Base-by-base conservation (phyloP, 2,329 filamentous ascomycete genomes). In the Ophiostoma quercus region DNA sequence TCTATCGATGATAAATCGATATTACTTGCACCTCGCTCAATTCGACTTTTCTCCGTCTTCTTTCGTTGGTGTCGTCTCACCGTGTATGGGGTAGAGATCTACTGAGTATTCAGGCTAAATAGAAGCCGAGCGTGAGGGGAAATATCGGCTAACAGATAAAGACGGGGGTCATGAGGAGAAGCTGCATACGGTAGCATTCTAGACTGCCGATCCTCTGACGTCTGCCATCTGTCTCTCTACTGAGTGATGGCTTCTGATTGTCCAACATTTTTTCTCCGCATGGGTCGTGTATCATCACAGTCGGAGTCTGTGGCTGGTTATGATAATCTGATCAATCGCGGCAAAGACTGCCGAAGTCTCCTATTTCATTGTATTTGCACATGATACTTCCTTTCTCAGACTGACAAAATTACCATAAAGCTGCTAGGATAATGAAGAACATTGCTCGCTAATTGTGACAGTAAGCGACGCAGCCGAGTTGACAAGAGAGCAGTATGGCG, bases 51-150 rank as follows among this genome's bases (percentile, higher is more conserved):
- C 41, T 43, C 9, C 34, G 9, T 37, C 6, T 37, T 37, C 9
- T 37, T 37, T 7, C 34, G 25, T 43, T 43, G 3, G 14, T 43
- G 41, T 43, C 41, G 41, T 43, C 14, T 43, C 41, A 47, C 43
- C 43, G 19, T 19, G 43, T n/a, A 47, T 47, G 43, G 43, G 43
- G 43, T 47, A 47, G 43, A 2, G 7, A n/a, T 29, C 25, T 29
- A 29, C 25, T 19, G 43, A 41, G 39, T 11, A 62, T 62, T 62
- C 25, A 62, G 57, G 57, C 57, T 62, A 32, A 62, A 62, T 62
- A 32, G 57, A 62, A 32, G 32, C 57, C 22, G 57, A 62, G 16
- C n/a, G 57, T 32, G 57, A 62, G 57, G 57, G 14, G 57, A 62
- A 32, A 5, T 60, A 14, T 60, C 51, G 22, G 12, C 51, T 57